Evolutionary conservation across 2,329 filamentous ascomycete genomes (phyloP).

Genomic region (Pseudopyricularia cyperi): DNA sequence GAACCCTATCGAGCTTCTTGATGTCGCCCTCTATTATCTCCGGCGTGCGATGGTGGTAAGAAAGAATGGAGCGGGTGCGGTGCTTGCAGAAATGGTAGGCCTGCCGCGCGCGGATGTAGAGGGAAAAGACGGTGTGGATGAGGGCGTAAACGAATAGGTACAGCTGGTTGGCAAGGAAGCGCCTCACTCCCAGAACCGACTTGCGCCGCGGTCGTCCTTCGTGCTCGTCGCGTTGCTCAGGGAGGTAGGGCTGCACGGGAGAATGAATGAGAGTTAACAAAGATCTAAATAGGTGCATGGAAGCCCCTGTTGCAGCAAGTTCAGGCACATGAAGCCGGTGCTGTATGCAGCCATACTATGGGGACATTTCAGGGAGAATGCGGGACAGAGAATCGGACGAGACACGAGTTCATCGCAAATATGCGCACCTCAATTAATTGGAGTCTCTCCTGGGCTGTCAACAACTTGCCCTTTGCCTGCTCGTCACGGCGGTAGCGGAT

Average conservation of each 20-base stretch:
- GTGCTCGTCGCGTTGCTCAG: slow-evolving; percentile 2
- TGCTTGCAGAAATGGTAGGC: slow-evolving; percentile 68
- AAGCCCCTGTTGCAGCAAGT: neutral
- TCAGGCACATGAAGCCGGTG: neutral
- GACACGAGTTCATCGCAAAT: neutral
- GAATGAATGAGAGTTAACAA: neutral
- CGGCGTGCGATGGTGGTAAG: slow-evolving; percentile 92
- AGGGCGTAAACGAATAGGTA: slow-evolving; percentile 55
- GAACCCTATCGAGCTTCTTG: slow-evolving; percentile 56
- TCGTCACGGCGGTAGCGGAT: slow-evolving; percentile 31
- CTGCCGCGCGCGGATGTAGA: slow-evolving; percentile 74
- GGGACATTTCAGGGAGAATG: neutral
- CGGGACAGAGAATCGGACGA: neutral
- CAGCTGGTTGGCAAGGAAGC: slow-evolving; percentile 48
- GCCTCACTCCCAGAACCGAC: slow-evolving; percentile 42
- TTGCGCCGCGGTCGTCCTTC: slow-evolving; percentile 10
- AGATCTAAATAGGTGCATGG: neutral
- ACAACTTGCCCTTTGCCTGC: slow-evolving; percentile 23
- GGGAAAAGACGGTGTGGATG: slow-evolving; percentile 71
- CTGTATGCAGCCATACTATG: neutral
- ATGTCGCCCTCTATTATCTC: slow-evolving; percentile 87
- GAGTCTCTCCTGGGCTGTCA: slow-evolving; percentile 29
- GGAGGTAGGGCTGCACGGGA: neutral
- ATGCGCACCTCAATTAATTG: slow-evolving; percentile 28
- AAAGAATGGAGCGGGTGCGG: slow-evolving; percentile 67